phyloP scores from a whole-genome alignment of 2,329 filamentous ascomycete species.

The Aspergillus latus region DNA sequence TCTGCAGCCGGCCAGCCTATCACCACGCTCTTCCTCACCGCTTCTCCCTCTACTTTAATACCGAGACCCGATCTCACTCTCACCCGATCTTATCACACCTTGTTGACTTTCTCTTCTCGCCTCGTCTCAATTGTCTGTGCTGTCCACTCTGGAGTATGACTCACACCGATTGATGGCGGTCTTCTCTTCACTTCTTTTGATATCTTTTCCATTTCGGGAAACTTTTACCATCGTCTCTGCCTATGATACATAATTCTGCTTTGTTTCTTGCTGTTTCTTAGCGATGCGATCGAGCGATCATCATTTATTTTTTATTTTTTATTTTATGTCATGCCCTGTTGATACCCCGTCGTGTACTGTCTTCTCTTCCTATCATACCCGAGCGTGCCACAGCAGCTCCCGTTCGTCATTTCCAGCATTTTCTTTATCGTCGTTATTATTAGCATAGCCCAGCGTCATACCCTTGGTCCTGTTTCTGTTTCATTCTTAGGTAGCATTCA shows the following conservation, averaged over 20 bases:
- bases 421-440: slow-evolving; percentile 9
- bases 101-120: not conserved
- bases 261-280: not conserved
- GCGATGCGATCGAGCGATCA: slow-evolving; percentile 2
- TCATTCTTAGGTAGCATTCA: slow-evolving; percentile 2
- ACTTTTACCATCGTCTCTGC: not conserved
- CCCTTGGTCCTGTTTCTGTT: slow-evolving; percentile 10
- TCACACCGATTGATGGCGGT: not conserved
- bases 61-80: not conserved
- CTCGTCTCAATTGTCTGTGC: not conserved
- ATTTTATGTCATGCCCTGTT: slow-evolving; percentile 13
- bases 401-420: slow-evolving; percentile 1
- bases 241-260: slow-evolving; percentile 3
- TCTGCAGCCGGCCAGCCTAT: slow-evolving; percentile 15
- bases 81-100: slow-evolving; percentile 7
- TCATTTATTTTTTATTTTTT: slow-evolving; percentile 10
- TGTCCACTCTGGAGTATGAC: slow-evolving; percentile 4
- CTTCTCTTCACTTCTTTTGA: slow-evolving; percentile 9
- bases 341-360: slow-evolving; percentile 27
- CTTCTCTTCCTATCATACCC: slow-evolving; percentile 20
- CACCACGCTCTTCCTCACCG: slow-evolving; percentile 19
- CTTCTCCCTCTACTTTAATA: slow-evolving; percentile 1
- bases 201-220: slow-evolving; percentile 17
- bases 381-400: slow-evolving; percentile 25
- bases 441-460: slow-evolving; percentile 27